phyloP scores from a whole-genome alignment of 495 filamentous ascomycete genomes.

The Talaromyces wortmannii region DNA sequence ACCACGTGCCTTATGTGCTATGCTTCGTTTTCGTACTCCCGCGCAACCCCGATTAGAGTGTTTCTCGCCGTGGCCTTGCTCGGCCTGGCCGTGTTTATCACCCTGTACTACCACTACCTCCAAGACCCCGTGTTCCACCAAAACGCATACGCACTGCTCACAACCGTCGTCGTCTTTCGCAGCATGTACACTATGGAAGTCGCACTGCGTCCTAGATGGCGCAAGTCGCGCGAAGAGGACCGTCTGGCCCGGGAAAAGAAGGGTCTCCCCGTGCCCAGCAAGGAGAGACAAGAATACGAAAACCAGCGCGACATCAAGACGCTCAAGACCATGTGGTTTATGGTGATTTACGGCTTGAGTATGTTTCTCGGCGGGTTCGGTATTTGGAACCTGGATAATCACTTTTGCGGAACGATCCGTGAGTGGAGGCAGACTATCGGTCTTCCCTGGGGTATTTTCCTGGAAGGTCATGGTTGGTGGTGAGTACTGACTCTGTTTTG shows the following conservation, averaged over 20 bases:
- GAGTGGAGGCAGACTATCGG: constrained; percentile 64
- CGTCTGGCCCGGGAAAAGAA: constrained; percentile 28
- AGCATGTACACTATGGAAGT: constrained; percentile 90
- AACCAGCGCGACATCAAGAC: constrained; percentile 51
- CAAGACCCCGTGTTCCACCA: constrained; percentile 94
- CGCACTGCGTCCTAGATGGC: constrained; percentile 54
- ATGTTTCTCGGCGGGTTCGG: constrained; percentile 79
- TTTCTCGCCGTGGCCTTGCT: constrained; percentile 55
- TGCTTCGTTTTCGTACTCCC: constrained; percentile 74
- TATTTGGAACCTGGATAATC: constrained; percentile 84
- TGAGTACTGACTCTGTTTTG: constrained; percentile 39
- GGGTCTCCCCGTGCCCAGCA: constrained; percentile 30
- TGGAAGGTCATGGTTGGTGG: constrained; percentile 98
- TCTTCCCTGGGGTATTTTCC: constrained; percentile 81
- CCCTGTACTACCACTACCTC: constrained; percentile 87
- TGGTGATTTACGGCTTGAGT: constrained; percentile 62
- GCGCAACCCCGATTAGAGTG: constrained; percentile 44
- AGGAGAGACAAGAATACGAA: constrained; percentile 37
- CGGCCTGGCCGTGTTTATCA: constrained; percentile 69
- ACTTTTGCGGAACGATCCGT: constrained; percentile 67
- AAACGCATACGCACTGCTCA: constrained; percentile 78
- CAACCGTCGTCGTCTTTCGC: constrained; percentile 65
- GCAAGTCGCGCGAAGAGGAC: constrained; percentile 37
- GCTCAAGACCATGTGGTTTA: constrained; percentile 67
- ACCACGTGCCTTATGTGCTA: constrained; percentile 92